Base-by-base conservation (phyloP, 176 grass and related monocot genomes). In the Zea luxurians region DNA sequence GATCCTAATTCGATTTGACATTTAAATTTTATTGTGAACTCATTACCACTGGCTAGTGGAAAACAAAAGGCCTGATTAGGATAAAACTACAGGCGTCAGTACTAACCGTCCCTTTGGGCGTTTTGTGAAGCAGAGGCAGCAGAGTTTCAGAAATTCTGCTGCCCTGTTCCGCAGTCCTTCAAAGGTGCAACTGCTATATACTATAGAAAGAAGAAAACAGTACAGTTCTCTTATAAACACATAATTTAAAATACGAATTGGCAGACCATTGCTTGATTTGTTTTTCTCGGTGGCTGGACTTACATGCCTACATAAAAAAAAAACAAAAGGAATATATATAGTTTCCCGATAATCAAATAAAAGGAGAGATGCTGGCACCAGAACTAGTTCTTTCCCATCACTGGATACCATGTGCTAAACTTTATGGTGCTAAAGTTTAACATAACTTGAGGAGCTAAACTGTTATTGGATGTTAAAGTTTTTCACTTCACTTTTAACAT, bases 121-220 rank as follows among this genome's bases (percentile, higher is more conserved):
- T 44, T 64, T 69, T 53, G 37, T 18, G 60, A 18, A 4, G 69
- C 75, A 63, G 85, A 82, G 66, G 79, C 57, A 82, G 54, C 73
- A 87, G 38, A 80, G 34, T 48, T 27, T 61, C 80, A 37, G 76
- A 88, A 88, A 17, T 76, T 84, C 71, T 49, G 82, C 75, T 84
- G 57, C 40, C 50, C n/a, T 84, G 65, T 80, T 71, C 50, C 27
- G 0, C 43, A 61, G 74, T 48, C 48, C 63, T 70, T 48, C 83
- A 63, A 48, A 55, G 71, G 46, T 55, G 21, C 47, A 66, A 54
- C 38, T 54, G 35, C 36, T 49, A 11, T 44, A 70, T 27, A 27
- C 1, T 82, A 50, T 57, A 86, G 46, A 65, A 47, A 59, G 27
- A 27, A 27, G 27, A 27, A 27, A 27, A 27, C 36, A 48, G 78